A percentile compares a stretch with the other conserved stretches of the same genome.
These are phyloP conservation scores for Termitomyces sp. DNA, from an alignment of 768 basidiomycete genomes.

Conservation along the genomic window DNA sequence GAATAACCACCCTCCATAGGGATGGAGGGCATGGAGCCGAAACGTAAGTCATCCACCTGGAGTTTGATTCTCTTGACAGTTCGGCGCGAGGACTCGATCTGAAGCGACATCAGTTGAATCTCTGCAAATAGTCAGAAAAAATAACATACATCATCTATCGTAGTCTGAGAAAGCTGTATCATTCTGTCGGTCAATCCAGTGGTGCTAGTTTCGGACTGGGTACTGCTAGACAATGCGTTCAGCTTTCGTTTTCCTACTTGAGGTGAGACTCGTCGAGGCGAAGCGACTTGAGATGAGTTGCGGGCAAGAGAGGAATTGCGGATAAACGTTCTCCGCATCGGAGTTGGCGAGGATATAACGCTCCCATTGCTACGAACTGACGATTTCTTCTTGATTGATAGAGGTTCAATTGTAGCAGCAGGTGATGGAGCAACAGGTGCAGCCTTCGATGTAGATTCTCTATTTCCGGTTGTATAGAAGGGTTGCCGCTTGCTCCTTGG, in stretches of 20 bases:
- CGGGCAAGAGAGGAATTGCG: slow-evolving; percentile 53
- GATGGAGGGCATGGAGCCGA: slow-evolving; percentile 12
- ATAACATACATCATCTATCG: slow-evolving; percentile 60
- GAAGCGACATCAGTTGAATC: background rate
- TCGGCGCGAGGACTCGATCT: slow-evolving; percentile 71
- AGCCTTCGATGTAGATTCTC: slow-evolving; percentile 50
- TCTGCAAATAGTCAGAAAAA: background rate
- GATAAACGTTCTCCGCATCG: slow-evolving; percentile 33
- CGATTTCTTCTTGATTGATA: slow-evolving; percentile 83
- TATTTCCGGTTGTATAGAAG: slow-evolving; percentile 49
- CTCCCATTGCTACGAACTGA: slow-evolving; percentile 48
- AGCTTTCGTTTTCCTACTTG: slow-evolving; percentile 39
- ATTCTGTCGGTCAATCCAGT: slow-evolving; percentile 41
- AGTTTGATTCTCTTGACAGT: slow-evolving; percentile 72
- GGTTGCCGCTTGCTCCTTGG: slow-evolving; percentile 72
- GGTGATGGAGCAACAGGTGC: slow-evolving; percentile 24
- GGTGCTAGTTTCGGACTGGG: slow-evolving; percentile 17
- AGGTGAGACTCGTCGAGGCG: slow-evolving; percentile 53
- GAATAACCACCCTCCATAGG: slow-evolving; percentile 28
- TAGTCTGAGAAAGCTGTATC: slow-evolving; percentile 44
- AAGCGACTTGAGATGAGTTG: slow-evolving; percentile 34
- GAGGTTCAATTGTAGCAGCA: slow-evolving; percentile 57
- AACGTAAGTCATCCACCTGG: slow-evolving; percentile 50
- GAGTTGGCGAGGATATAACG: slow-evolving; percentile 30
- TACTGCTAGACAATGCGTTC: slow-evolving; percentile 19